A percentile compares a stretch with the other conserved stretches of the same genome.
Evolutionary conservation across 2,329 filamentous ascomycete genomes (phyloP).

Genomic region (Nigrospora oryzae): DNA sequence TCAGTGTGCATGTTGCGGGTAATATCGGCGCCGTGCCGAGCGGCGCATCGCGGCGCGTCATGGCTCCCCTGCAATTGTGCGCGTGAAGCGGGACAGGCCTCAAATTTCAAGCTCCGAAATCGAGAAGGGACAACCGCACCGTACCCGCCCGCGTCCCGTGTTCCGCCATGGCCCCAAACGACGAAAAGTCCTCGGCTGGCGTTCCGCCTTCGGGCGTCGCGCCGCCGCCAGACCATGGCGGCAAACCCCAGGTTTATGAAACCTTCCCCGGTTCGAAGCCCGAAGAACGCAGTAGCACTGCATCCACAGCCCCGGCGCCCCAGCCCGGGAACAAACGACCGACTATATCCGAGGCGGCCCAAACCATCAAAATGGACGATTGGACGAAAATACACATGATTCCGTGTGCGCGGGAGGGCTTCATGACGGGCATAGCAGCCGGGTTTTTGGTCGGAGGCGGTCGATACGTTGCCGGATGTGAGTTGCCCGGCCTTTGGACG

Average conservation of each 20-base stretch:
- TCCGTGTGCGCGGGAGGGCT: conserved; percentile 76
- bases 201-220: conserved; percentile 25
- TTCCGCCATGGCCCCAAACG: conserved; percentile 22
- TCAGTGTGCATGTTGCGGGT: no score
- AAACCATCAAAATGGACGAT: conserved; percentile 59
- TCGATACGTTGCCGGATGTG: conserved; percentile 69
- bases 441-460: conserved; percentile 70
- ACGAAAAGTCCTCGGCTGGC: conserved; percentile 13
- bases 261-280: conserved; percentile 22
- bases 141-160: conserved; percentile 14
- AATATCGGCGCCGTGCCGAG: no score
- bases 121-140: neutral
- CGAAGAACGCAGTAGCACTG: conserved; percentile 4
- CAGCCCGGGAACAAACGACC: conserved; percentile 24
- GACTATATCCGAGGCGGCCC: conserved; percentile 54
- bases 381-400: conserved; percentile 66
- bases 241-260: conserved; percentile 28
- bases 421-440: conserved; percentile 74
- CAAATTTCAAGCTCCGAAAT: no score
- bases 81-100: no score
- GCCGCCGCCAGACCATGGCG: conserved; percentile 22
- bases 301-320: conserved; percentile 15
- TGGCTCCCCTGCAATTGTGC: no score
- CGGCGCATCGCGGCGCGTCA: no score
- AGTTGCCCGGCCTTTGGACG: conserved; percentile 10